phyloP scores from a whole-genome alignment of 1,284 basidiomycete species.

The Sporisorium sorghi region DNA sequence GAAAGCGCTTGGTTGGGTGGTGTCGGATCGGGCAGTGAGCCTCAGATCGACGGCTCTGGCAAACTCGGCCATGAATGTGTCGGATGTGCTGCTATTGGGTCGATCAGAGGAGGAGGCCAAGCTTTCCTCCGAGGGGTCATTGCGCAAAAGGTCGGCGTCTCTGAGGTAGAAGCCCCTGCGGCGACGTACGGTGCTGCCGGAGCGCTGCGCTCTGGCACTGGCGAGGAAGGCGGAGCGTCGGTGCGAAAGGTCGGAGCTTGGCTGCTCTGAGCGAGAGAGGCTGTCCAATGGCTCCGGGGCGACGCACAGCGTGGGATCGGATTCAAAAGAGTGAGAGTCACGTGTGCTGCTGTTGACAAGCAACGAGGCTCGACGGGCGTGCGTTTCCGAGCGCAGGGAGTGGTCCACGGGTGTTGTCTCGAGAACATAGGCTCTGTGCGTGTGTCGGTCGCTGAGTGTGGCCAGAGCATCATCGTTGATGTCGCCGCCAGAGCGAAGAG shows the following conservation, averaged over 20 bases:
- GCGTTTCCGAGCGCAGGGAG: neutral
- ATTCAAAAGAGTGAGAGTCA: neutral
- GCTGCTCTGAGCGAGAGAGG: neutral
- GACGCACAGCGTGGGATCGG: slow-evolving; percentile 1
- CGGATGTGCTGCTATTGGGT: slow-evolving; percentile 13
- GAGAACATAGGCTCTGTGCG: too few relatives aligned
- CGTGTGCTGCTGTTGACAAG: slow-evolving; percentile 43
- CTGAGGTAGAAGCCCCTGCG: slow-evolving; percentile 33
- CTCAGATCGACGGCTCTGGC: slow-evolving; percentile 30
- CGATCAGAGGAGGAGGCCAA: neutral
- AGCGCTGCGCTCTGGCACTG: slow-evolving; percentile 15
- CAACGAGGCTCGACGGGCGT: slow-evolving; percentile 25
- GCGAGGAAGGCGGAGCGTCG: slow-evolving; percentile 12
- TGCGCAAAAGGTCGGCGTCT: slow-evolving; percentile 15
- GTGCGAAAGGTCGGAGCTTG: slow-evolving; percentile 2
- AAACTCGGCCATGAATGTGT: slow-evolving; percentile 35
- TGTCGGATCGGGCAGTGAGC: slow-evolving; percentile 16
- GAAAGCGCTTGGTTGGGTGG: neutral
- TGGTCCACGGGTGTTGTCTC: neutral
- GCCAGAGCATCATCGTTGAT: neutral
- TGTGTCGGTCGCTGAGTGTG: neutral
- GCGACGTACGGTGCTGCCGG: slow-evolving; percentile 17
- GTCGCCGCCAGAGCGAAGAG: slow-evolving; percentile 3
- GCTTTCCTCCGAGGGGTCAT: neutral
- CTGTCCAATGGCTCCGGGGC: slow-evolving; percentile 20